Conservation (phyloP, 371 early-diverging fungal genomes). For the Mortierella sp. region DNA sequence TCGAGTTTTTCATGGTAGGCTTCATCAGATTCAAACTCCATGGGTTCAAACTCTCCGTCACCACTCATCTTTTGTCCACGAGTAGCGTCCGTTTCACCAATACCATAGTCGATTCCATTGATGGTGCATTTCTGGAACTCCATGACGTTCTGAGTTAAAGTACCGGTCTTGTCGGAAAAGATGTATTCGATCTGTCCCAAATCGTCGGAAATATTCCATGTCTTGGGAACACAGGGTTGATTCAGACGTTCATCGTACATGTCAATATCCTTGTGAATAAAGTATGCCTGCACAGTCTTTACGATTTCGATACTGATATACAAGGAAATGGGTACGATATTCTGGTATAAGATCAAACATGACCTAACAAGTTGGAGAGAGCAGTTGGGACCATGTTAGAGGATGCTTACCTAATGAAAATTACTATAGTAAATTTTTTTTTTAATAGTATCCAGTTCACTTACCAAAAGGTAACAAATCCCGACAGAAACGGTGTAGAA, state of each 20-base stretch:
- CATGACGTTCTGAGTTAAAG: slow-evolving; percentile 97
- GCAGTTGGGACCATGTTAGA: not conserved
- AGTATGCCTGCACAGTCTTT: slow-evolving; percentile 82
- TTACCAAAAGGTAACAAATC: slow-evolving; percentile 62
- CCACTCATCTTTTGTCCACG: slow-evolving; percentile 58
- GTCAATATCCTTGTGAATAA: slow-evolving; percentile 86
- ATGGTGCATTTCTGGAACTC: slow-evolving; percentile 90
- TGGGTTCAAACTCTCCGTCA: slow-evolving; percentile 48
- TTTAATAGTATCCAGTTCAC: too few relatives aligned
- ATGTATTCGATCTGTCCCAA: slow-evolving; percentile 96
- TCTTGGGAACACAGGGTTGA: slow-evolving; percentile 84
- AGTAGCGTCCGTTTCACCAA: slow-evolving; percentile 63
- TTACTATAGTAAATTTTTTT: too few relatives aligned
- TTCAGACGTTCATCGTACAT: slow-evolving; percentile 88
- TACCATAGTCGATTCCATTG: slow-evolving; percentile 84
- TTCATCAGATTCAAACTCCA: slow-evolving; percentile 39
- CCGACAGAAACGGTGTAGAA: slow-evolving; percentile 45
- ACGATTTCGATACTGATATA: slow-evolving; percentile 97
- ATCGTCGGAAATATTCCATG: slow-evolving; percentile 90
- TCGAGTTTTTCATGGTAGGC: slow-evolving; percentile 34
- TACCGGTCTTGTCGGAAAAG: slow-evolving; percentile 99
- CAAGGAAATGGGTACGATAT: slow-evolving; percentile 95
- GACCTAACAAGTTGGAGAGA: slow-evolving; percentile 60
- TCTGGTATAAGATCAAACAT: slow-evolving; percentile 79
- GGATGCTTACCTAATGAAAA: too few relatives aligned